These are phyloP conservation scores for Parasarocladium wereldwijsianum DNA, from an alignment of 2,329 filamentous ascomycete species.

Conservation along the genomic window DNA sequence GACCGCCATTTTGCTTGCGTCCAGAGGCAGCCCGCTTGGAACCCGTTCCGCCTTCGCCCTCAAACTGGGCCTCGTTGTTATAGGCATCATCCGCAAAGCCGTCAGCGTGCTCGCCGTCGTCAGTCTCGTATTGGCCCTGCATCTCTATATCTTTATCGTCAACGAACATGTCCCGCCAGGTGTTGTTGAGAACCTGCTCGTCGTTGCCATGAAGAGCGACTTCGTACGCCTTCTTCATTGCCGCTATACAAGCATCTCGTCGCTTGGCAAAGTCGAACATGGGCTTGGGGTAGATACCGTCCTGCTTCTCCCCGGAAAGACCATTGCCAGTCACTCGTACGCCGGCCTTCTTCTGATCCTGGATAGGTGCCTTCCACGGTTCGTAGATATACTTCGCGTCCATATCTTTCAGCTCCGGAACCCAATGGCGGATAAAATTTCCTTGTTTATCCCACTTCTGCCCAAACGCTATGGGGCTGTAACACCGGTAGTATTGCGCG, in stretches of 20 bases:
- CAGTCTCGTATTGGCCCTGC: conserved; percentile 3
- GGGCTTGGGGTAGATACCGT: conserved; percentile 51
- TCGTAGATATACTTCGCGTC: conserved; percentile 64
- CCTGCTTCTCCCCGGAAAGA: conserved; percentile 19
- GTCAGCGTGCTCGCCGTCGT: conserved; percentile 2
- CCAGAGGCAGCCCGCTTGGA: conserved; percentile 2
- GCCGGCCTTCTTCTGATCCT: conserved; percentile 54
- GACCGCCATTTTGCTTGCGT: conserved; percentile 2
- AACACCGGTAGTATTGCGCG: conserved; percentile 55
- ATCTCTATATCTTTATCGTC: conserved; percentile 1
- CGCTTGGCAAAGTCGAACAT: conserved; percentile 62
- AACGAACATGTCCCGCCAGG: conserved; percentile 32
- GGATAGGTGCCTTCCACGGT: conserved; percentile 58
- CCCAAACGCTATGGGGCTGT: conserved; percentile 56
- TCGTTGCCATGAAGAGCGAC: conserved; percentile 52
- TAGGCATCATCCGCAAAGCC: conserved; percentile 5
- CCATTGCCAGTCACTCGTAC: conserved; percentile 45
- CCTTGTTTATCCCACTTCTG: conserved; percentile 65
- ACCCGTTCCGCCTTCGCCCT: conserved; percentile 4
- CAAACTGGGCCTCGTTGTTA: conserved; percentile 8
- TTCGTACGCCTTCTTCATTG: conserved; percentile 57
- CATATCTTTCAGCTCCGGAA: conserved; percentile 49
- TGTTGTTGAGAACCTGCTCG: conserved; percentile 44
- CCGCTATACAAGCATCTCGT: conserved; percentile 45
- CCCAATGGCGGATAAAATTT: conserved; percentile 45